Evolutionary conservation across 768 basidiomycete species (phyloP), one percentile per base, ranked within the genome.

Genomic region (Leccinum sublutescens): DNA sequence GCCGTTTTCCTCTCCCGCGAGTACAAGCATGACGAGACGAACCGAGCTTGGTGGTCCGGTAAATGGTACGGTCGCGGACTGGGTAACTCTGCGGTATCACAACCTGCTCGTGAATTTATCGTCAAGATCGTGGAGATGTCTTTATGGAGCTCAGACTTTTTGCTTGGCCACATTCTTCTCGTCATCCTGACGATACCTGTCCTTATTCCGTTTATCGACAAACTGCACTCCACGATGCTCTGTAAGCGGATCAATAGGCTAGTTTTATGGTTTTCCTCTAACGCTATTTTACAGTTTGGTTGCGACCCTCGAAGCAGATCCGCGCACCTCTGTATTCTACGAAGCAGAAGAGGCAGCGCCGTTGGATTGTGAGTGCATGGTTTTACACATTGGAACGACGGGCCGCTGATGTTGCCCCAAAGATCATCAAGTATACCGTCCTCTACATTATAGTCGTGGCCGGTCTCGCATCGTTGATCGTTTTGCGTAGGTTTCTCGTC

Each of bases 51-150:
- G 96, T 99, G 97, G 97, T 95, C 95, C 17, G 95, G 95, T 62
- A 89, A 91, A 79, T 98, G 97, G 97, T 95, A 95, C 71, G 95
- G 95, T 50, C 84, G 94, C 59, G 92, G 93, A 29, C 80, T 99
- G 19, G 96, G 96, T 14, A 82, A 82, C n/a, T 89, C 91, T 34
- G 93, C 91, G 38, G 86, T 96, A 71, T 95, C 93, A 31, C 97
- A 98, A 72, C 95, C 95, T 33, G 94, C 93, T 57, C 88, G 97
- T 71, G 97, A 98, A 80, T 97, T 91, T 70, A 84, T 98, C 57
- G 95, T 98, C 77, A 99, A 98, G 82, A 92, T 96, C 59, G 93
- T 98, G 63, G 96, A 98, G 76, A 91, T 98, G 88, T 92, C 92
- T 25, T 78, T 98, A 15, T 98, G 96, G 91, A 89, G 88, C 50